These are phyloP conservation scores for Phytophthora brassicae DNA, from an alignment of 352 stramenopile species.

Conservation along the genomic window DNA sequence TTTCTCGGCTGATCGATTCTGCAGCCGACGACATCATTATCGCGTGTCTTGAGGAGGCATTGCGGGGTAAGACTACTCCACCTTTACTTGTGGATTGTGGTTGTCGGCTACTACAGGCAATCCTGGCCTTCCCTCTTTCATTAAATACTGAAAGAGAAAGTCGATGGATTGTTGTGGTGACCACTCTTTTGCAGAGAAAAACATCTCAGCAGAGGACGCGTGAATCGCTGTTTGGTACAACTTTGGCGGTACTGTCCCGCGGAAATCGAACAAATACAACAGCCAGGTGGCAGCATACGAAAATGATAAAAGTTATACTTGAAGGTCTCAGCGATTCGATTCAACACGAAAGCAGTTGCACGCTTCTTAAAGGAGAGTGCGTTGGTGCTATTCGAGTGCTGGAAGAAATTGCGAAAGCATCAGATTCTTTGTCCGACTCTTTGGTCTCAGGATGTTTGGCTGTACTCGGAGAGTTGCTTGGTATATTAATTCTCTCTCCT, in stretches of 20 bases:
- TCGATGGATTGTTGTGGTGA: conserved; percentile 26
- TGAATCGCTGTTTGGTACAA: conserved; percentile 17
- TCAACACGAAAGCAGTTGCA: conserved; percentile 17
- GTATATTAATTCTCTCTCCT: conserved; percentile 20
- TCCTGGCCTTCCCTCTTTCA: conserved; percentile 11
- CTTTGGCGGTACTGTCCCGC: conserved; percentile 15
- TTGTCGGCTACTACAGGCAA: conserved; percentile 21
- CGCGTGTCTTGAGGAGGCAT: conserved; percentile 23
- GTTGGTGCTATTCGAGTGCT: conserved; percentile 20
- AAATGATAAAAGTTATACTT: conserved; percentile 31
- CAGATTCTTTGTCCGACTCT: conserved; percentile 11
- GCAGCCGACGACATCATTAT: conserved; percentile 22
- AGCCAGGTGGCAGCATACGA: conserved; percentile 11
- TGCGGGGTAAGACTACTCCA: conserved; percentile 12
- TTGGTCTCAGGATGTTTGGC: conserved; percentile 24
- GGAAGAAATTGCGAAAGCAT: conserved; percentile 16
- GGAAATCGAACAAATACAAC: conserved; percentile 3
- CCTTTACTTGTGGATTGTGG: conserved; percentile 11
- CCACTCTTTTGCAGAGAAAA: conserved; percentile 15
- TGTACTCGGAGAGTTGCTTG: conserved; percentile 21
- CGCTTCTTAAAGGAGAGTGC: conserved; percentile 16
- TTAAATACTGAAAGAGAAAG: conserved; percentile 12
- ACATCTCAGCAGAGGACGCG: conserved; percentile 10
- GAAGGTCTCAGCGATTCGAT: conserved; percentile 12
- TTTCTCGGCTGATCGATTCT: conserved; percentile 15